A percentile compares a stretch with the other conserved stretches of the same genome.
phyloP scores from a whole-genome alignment of 2,329 filamentous ascomycete genomes.

The Zasmidium cellare region DNA sequence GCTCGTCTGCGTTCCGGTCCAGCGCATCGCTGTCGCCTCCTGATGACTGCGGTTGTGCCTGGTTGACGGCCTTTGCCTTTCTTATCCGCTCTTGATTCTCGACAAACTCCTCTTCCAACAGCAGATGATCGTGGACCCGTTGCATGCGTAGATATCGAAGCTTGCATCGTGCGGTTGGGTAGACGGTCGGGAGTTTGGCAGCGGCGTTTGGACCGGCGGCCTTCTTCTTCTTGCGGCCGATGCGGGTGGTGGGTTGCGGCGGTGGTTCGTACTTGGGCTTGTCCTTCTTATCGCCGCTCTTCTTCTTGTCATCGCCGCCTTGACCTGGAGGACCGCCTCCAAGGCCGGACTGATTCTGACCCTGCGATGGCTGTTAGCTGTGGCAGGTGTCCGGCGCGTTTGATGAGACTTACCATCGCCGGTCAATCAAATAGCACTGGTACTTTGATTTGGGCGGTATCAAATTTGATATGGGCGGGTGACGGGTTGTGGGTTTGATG shows the following conservation, averaged over 20 bases:
- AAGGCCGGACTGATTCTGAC: slow-evolving; percentile 85
- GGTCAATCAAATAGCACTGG: neutral
- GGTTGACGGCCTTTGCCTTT: slow-evolving; percentile 83
- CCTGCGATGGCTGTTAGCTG: slow-evolving; percentile 49
- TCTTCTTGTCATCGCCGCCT: slow-evolving; percentile 69
- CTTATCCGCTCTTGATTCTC: slow-evolving; percentile 97
- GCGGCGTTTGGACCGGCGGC: slow-evolving; percentile 88
- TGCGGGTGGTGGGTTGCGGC: slow-evolving; percentile 91
- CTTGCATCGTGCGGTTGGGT: slow-evolving; percentile 96
- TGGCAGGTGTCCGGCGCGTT: neutral
- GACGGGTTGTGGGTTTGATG: neutral
- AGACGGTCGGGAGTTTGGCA: slow-evolving; percentile 91
- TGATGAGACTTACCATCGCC: slow-evolving; percentile 17
- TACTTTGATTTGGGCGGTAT: neutral
- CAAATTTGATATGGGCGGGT: neutral
- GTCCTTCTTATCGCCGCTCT: slow-evolving; percentile 89
- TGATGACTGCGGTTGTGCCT: slow-evolving; percentile 56
- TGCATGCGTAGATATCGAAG: slow-evolving; percentile 96
- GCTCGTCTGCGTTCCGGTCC: slow-evolving; percentile 91
- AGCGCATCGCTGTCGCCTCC: slow-evolving; percentile 71
- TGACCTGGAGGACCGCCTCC: slow-evolving; percentile 56
- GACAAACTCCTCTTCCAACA: slow-evolving; percentile 97
- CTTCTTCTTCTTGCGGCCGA: slow-evolving; percentile 99
- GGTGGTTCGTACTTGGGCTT: slow-evolving; percentile 99
- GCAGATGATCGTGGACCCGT: slow-evolving; percentile 92